These are phyloP conservation scores for Arctium minus DNA, from an alignment of 129 eudicot species.

Conservation along the genomic window DNA sequence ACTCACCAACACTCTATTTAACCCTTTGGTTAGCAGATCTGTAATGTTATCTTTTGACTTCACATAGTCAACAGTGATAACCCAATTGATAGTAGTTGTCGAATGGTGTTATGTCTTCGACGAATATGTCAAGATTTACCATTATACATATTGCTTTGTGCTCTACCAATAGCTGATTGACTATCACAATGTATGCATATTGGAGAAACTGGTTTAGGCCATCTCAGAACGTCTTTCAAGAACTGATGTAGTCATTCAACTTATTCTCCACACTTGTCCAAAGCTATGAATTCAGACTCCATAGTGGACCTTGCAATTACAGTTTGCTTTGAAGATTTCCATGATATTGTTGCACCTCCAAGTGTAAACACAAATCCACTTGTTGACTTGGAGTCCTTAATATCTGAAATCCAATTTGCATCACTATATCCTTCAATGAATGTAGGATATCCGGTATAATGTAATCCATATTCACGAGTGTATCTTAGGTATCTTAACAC, in stretches of 20 bases:
- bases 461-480: neutral
- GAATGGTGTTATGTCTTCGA: no score
- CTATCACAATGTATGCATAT: neutral
- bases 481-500: neutral
- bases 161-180: no score
- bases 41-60: no score
- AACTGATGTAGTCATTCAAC: neutral
- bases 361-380: neutral
- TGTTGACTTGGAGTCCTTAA: neutral
- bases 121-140: no score
- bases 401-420: neutral
- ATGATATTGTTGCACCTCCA: neutral
- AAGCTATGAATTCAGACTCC: neutral
- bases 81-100: no score
- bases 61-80: no score
- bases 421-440: neutral
- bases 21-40: no score
- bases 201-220: neutral
- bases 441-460: neutral
- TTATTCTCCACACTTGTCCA: neutral
- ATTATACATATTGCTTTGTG: no score
- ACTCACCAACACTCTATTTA: no score
- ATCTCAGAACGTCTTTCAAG: neutral
- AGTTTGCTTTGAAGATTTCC: neutral
- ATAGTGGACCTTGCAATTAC: neutral